Base-by-base conservation (phyloP, 2,329 filamentous ascomycete species). In the Harringtonia lauricola region DNA sequence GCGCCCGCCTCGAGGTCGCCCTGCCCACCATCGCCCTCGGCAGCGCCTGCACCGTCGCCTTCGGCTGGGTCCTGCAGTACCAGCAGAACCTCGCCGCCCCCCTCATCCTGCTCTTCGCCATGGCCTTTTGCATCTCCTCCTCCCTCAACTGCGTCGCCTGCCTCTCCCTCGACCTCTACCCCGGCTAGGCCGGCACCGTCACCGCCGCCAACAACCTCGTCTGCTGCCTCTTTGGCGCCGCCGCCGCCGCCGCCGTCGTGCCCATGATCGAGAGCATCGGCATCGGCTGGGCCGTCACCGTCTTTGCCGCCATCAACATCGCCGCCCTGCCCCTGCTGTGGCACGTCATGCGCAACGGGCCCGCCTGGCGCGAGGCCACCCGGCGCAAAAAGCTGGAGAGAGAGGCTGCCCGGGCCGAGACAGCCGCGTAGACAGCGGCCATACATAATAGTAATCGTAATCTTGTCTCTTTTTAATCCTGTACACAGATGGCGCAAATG, bases 201-300 rank as follows among this genome's bases (percentile, higher is more conserved):
- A 49, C 49, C 9, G 52, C 52, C n/a, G 50, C 52, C 24, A 54
- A 54, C 42, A 54, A 52, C 21, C 45, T 54, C 12, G 50, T 52
- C 26, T 51, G 50, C 4, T 54, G 52, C 36, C 51, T 59, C 17
- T 38, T 57, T 17, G 52, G 55, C 26, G 49, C 57, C 3, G 55
- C 51, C 17, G 55, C 42, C 12, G 50, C 55, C 2, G 55, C 57
- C 1, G 26, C 56, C 30, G 53, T 51, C 4, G 40, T 49, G 2
- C 51, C 54, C 0, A 42, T 57, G 12, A 57, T 57, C 30, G 44
- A 54, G 36, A 44, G 43, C 28, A 51, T 57, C 17, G 52, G 52
- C 8, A 48, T 56, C 19, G 55, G 53, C 2, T 56, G 51, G 47
- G 54, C 49, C 13, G 37, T 40, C 1, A 48, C 56, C 4, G 45